Base-by-base conservation (phyloP, 106 monocot genomes). In the Amphibolis antarctica region DNA sequence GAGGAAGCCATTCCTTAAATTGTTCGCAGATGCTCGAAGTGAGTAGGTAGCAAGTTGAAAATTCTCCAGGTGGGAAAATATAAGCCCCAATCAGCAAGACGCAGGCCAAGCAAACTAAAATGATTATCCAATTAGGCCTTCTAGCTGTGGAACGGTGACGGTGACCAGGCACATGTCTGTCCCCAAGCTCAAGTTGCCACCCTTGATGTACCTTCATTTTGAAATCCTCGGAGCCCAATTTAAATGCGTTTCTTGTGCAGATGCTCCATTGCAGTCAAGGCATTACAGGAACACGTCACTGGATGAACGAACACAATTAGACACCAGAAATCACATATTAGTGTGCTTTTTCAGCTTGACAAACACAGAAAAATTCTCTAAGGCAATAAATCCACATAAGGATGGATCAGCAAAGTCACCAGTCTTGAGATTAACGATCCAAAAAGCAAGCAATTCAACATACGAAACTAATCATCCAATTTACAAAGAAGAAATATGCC, bases 81-180 rank as follows among this genome's bases (percentile, higher is more conserved):
- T 98, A 98, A 9, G 66, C 82, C 53, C 74, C 76, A n/a, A 90
- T 82, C 56, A 84, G 29, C 24, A 79, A 74, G 17, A 78, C 18
- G 43, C 86, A 90, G 6, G 87, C 75, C 56, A 98, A 76, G 46
- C 74, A 71, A 31, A 87, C 25, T 74, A 90, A 70, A 27, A 81
- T 59, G 20, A 90, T 78, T 17, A 90, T 90, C 96, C 96, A 98
- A 24, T 78, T 45, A 43, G 96, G 96, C 66, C 82, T 90, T 75
- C 58, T 98, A 17, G 84, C 77, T 17, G 70, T 56, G 54, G 74
- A 1, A 44, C 83, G 83, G 4, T 76, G 46, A 63, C 84, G 82
- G 26, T 69, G 71, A 4, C 54, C 55, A 23, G 82, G 64, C 83
- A 75, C 72, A 23, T 71, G 43, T 44, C 55, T 56, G 21, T 83